Evolutionary conservation across 768 basidiomycete genomes (phyloP), one percentile per base, ranked within the genome.

Genomic region (Termitomyces bulborhizus): DNA sequence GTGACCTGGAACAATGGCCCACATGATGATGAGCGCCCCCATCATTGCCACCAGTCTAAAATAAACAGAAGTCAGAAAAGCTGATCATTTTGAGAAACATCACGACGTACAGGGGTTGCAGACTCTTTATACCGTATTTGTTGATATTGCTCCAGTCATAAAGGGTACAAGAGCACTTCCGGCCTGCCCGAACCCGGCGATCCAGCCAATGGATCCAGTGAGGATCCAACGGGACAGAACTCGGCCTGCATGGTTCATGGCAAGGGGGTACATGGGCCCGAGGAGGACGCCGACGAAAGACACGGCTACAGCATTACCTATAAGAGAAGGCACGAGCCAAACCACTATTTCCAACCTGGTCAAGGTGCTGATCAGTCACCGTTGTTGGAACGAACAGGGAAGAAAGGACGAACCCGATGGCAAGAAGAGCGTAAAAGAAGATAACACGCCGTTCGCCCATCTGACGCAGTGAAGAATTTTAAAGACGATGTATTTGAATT

Each of bases 141-240:
- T 76, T 75, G 8, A 80, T 24, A 91, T 76, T 2, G 82, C 77
- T 29, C 88, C 88, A 0, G 85, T 85, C 56, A 88, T 75, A 59
- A 91, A 89, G 1, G 88, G 88, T 3, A 90, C 62, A 6, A 85
- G 58, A 0, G 88, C 88, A 46, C 83, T 82, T 11, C 89, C 89
- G 1, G 85, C 82, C 63, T 85, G 83, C 0, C 88, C 88, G 31
- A 83, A 76, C 4, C 81, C 82, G 8, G 83, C 81, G 24, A 85
- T 83, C 84, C 83, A 86, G 12, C 84, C 85, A 41, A 86, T 82
- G 12, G 82, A 75, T 26, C 77, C 80, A 50, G 76, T 78, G 27
- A 90, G 74, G 8, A 93, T 73, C 78, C 85, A 85, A 5, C 76
- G 76, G 5, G 91, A 91, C 7, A 94, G 67, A 48, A 91, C 74